phyloP scores from a whole-genome alignment of 1,284 basidiomycete genomes.

The Sporisorium graminicola region DNA sequence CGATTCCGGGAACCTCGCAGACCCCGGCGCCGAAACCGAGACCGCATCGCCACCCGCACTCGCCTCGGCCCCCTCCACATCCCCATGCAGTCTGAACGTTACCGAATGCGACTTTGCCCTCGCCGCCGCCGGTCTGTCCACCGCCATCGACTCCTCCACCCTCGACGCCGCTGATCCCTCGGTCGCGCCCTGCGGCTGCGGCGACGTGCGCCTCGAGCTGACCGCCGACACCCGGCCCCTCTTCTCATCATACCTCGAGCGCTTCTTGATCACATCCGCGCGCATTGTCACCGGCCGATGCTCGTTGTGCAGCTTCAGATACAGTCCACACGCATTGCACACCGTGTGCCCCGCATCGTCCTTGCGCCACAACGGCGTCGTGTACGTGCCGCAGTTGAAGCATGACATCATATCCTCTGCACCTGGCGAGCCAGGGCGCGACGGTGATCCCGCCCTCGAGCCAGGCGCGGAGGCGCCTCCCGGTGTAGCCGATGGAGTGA shows the following conservation, averaged over 20 bases:
- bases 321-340: conserved; percentile 66
- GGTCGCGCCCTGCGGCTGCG: conserved; percentile 39
- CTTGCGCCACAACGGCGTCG: conserved; percentile 67
- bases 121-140: conserved; percentile 26
- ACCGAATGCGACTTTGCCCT: conserved; percentile 32
- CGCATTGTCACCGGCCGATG: conserved; percentile 64
- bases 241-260: conserved; percentile 62
- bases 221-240: conserved; percentile 29
- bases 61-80: background rate
- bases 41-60: background rate
- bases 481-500: conserved; percentile 50
- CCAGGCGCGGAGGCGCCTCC: conserved; percentile 47
- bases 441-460: conserved; percentile 36
- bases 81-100: conserved; percentile 27
- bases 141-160: conserved; percentile 23
- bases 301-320: conserved; percentile 63
- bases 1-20: conserved; percentile 6
- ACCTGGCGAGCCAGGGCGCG: conserved; percentile 27
- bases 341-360: conserved; percentile 62
- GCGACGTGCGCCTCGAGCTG: conserved; percentile 34
- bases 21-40: conserved; percentile 22
- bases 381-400: conserved; percentile 67
- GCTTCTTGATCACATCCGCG: conserved; percentile 66
- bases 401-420: conserved; percentile 55
- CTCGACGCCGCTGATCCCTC: background rate